Evolutionary conservation across 257 asterid species (phyloP), one percentile per base, ranked within the genome.

Genomic region (Lithospermum erythrorhizon): DNA sequence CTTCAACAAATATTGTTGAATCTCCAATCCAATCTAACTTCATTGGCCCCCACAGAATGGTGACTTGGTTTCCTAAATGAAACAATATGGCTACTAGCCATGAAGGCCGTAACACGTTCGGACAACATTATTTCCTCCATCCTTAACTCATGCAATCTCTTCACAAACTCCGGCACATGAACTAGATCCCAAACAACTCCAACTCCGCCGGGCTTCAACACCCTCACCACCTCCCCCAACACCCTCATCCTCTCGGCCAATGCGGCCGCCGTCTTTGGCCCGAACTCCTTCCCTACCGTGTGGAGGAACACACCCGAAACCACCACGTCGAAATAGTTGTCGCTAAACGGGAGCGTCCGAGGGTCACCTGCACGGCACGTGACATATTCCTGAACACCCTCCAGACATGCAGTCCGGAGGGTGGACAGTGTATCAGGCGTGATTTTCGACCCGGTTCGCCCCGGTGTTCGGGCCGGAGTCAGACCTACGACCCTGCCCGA

Each of bases 351-450:
- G 19, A 86, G 88, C 19, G 76, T 79, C 41, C 89, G 54, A 0
- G 95, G 89, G 72, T 86, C 91, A 0, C 95, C 95, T 0, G 84
- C 73, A 73, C 95, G 71, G 85, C 95, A 86, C 10, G 95, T 86
- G 73, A 86, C 95, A 55, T 86, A 86, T 61, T 86, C 88, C 66
- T 86, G 95, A 2, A 86, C 95, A 52, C 95, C 95, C 54, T 86
- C 95, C 5, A 79, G 53, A 23, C 85, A 81, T 0, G 95, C 95
- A 52, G 91, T 86, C 14, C 78, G 61, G 23, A 86, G 83, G 16
- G 88, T 83, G 19, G 72, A 75, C 20, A 77, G 78, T 17, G 60
- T 56, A 13, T 56, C 60, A 23, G 57, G 57, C 57, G 11, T n/a
- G 17, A 9, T 19, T 0, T 25, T 25, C 4, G 6, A 4, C n/a